A percentile compares a stretch with the other conserved stretches of the same genome.
phyloP scores from a whole-genome alignment of 2,329 filamentous ascomycete genomes.

The Curvularia sp. region DNA sequence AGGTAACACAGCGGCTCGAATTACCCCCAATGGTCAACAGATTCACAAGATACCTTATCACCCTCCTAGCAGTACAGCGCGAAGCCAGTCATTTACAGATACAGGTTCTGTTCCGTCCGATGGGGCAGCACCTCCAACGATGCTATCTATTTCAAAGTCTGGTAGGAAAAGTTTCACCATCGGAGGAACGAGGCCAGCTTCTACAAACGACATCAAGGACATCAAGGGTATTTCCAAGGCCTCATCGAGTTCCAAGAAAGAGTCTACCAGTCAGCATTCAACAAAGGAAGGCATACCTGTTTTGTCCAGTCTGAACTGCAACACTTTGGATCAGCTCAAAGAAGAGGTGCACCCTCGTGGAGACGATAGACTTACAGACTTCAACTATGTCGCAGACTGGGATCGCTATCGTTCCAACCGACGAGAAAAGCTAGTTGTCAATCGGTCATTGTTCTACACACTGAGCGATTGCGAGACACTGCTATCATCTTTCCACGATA shows the following conservation, averaged over 20 bases:
- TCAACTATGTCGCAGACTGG: constrained; percentile 29
- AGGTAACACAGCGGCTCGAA: constrained; percentile 19
- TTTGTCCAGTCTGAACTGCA: constrained; percentile 35
- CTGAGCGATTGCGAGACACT: constrained; percentile 44
- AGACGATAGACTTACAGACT: constrained; percentile 19
- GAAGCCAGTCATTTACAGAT: constrained; percentile 10
- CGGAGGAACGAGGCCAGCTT: constrained; percentile 9
- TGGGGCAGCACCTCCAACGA: constrained; percentile 9
- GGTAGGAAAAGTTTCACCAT: constrained; percentile 32
- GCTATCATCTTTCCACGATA: constrained; percentile 45
- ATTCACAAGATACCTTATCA: constrained; percentile 41
- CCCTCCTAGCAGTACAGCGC: constrained; percentile 14
- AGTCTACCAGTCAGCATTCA: background rate
- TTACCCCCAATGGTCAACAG: constrained; percentile 35
- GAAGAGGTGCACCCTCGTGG: constrained; percentile 27
- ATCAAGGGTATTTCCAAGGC: background rate
- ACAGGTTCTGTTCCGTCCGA: constrained; percentile 16
- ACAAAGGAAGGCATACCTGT: constrained; percentile 24
- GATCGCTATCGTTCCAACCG: constrained; percentile 24
- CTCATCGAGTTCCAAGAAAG: background rate
- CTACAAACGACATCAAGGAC: background rate
- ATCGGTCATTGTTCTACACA: constrained; percentile 45
- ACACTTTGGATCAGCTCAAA: constrained; percentile 41
- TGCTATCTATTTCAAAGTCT: constrained; percentile 25
- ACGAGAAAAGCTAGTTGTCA: constrained; percentile 33